phyloP scores from a whole-genome alignment of 768 basidiomycete genomes.

The Paxillus ammoniavirescens region DNA sequence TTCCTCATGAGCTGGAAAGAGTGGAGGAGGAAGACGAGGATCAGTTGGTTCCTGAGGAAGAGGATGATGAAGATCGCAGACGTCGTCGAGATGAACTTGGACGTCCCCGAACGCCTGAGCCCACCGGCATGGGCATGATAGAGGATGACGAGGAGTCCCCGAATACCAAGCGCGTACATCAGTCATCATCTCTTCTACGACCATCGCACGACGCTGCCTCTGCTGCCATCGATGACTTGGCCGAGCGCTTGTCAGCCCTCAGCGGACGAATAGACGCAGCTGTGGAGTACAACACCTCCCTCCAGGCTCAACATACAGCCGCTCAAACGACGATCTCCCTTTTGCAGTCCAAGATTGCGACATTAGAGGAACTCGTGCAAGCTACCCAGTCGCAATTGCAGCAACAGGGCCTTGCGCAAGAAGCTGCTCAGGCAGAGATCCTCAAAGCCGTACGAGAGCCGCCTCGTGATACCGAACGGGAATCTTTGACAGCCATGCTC shows the following conservation, averaged over 20 bases:
- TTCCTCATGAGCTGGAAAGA: constrained; percentile 65
- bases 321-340: constrained; percentile 73
- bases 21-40: constrained; percentile 79
- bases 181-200: constrained; percentile 14
- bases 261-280: constrained; percentile 75
- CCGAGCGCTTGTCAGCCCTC: constrained; percentile 58
- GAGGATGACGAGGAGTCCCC: constrained; percentile 44
- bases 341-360: constrained; percentile 65
- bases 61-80: constrained; percentile 48
- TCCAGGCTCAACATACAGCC: constrained; percentile 75
- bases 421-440: constrained; percentile 32
- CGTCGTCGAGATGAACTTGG: constrained; percentile 54
- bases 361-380: constrained; percentile 68
- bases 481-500: constrained; percentile 53
- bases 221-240: constrained; percentile 53
- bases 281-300: constrained; percentile 63
- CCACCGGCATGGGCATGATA: constrained; percentile 54
- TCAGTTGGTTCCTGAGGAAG: constrained; percentile 36
- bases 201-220: constrained; percentile 25
- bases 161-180: constrained; percentile 16
- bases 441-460: constrained; percentile 35
- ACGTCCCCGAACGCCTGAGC: constrained; percentile 80
- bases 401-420: constrained; percentile 35
- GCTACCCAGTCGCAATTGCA: constrained; percentile 42
- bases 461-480: constrained; percentile 39